A percentile compares a stretch with the other conserved stretches of the same genome.
Evolutionary conservation across 139 green algal species (phyloP).

Genomic region (Chlorella sp.): DNA sequence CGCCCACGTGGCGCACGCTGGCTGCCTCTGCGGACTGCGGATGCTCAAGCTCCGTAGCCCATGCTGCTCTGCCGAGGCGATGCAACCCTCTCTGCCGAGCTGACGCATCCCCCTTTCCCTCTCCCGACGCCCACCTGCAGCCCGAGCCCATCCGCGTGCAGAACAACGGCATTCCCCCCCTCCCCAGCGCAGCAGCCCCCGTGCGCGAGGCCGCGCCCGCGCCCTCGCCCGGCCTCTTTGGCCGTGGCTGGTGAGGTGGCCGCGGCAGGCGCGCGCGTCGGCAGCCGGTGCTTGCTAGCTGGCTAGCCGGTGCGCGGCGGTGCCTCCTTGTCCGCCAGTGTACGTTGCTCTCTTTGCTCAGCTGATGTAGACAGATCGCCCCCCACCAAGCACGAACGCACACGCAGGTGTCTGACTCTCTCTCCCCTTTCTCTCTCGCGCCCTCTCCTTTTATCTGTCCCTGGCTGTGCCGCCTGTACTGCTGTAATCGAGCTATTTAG

Average conservation of each 20-base stretch:
- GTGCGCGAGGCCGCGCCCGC: not conserved
- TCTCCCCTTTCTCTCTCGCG: too few relatives aligned
- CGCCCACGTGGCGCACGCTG: not conserved
- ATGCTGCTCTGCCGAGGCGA: not conserved
- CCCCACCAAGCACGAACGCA: too few relatives aligned
- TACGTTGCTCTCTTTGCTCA: too few relatives aligned
- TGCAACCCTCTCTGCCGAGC: not conserved
- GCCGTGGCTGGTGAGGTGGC: constrained; percentile 22
- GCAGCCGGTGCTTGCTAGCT: too few relatives aligned
- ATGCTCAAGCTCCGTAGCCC: not conserved
- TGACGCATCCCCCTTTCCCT: not conserved
- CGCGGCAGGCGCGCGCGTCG: too few relatives aligned
- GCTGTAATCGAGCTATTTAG: too few relatives aligned
- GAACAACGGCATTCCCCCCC: constrained; percentile 26
- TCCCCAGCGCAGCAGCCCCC: constrained; percentile 20
- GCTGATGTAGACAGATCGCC: too few relatives aligned
- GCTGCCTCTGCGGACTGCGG: not conserved
- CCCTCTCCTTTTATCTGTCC: too few relatives aligned
- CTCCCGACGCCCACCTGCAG: not conserved
- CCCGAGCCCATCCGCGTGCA: not conserved
- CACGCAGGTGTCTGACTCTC: too few relatives aligned
- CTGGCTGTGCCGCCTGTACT: too few relatives aligned
- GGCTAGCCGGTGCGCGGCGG: too few relatives aligned
- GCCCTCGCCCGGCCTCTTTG: constrained; percentile 16
- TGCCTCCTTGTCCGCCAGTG: too few relatives aligned